Conservation (phyloP, 257 asterid species). For the Plectranthus barbatus region DNA sequence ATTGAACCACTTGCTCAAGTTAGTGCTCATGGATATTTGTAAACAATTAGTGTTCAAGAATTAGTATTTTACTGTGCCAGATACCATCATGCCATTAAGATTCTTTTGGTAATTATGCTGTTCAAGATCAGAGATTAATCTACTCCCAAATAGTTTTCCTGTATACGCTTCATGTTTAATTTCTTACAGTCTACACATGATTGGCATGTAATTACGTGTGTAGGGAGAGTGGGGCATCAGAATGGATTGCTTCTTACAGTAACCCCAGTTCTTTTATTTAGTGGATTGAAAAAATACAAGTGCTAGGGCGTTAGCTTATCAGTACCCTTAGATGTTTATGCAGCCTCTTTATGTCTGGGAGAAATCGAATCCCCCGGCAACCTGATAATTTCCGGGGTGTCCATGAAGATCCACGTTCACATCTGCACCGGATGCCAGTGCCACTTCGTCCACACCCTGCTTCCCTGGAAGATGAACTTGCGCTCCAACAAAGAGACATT, state of each 20-base stretch:
- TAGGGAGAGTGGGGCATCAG: background rate
- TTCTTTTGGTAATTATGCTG: too few relatives aligned
- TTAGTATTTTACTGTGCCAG: background rate
- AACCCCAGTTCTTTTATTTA: background rate
- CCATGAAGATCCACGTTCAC: conserved; percentile 42
- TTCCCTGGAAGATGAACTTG: conserved; percentile 72
- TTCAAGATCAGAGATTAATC: too few relatives aligned
- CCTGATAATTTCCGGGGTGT: conserved; percentile 38
- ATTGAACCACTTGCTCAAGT: background rate
- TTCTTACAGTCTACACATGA: background rate
- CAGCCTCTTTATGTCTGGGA: conserved; percentile 53
- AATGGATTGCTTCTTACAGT: background rate
- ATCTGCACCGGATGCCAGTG: conserved; percentile 38
- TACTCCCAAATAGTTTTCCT: too few relatives aligned
- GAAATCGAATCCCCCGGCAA: conserved; percentile 59
- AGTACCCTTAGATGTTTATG: background rate
- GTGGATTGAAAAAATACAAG: background rate
- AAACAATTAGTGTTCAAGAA: background rate
- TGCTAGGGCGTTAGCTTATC: background rate
- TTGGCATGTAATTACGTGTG: background rate
- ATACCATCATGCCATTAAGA: background rate
- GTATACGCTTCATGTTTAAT: background rate
- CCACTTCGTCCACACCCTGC: conserved; percentile 59
- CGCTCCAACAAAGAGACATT: conserved; percentile 72
- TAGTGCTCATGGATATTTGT: background rate